Percentiles rank a stretch among this genome's conserved stretches.
These are phyloP conservation scores for Phytophthora fragariae DNA, from an alignment of 352 stramenopile species.

Conservation along the genomic window DNA sequence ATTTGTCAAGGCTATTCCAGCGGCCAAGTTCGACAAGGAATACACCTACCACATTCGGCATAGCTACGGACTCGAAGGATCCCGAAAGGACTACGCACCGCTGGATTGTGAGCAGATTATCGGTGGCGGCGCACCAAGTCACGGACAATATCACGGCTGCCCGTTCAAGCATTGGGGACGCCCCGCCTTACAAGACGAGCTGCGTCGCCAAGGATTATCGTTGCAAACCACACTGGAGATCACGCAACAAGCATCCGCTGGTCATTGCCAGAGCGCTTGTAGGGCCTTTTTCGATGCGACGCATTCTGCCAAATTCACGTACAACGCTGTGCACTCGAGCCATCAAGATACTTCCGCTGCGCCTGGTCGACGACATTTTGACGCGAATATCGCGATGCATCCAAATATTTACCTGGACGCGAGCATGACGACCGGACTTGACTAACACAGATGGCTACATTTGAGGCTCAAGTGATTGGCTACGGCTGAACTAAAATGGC, in stretches of 20 bases:
- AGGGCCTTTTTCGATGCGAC: slow-evolving; percentile 56
- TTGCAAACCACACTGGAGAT: slow-evolving; percentile 38
- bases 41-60: slow-evolving; percentile 91
- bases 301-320: slow-evolving; percentile 29
- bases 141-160: slow-evolving; percentile 85
- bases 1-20: slow-evolving; percentile 67
- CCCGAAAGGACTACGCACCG: slow-evolving; percentile 74
- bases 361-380: background rate
- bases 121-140: slow-evolving; percentile 43
- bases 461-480: slow-evolving; percentile 23
- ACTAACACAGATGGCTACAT: slow-evolving; percentile 31
- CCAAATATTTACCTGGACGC: slow-evolving; percentile 66
- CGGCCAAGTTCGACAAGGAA: slow-evolving; percentile 81
- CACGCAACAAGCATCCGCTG: slow-evolving; percentile 36
- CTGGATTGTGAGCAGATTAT: slow-evolving; percentile 72
- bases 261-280: slow-evolving; percentile 56
- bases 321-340: background rate
- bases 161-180: slow-evolving; percentile 83
- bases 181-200: slow-evolving; percentile 48
- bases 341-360: slow-evolving; percentile 7
- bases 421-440: slow-evolving; percentile 38
- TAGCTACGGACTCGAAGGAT: slow-evolving; percentile 85
- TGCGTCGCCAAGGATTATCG: slow-evolving; percentile 42
- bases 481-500: slow-evolving; percentile 14
- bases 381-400: slow-evolving; percentile 45